Evolutionary conservation across 305 asterid species (phyloP).

Genomic region (Andrographis paniculata): DNA sequence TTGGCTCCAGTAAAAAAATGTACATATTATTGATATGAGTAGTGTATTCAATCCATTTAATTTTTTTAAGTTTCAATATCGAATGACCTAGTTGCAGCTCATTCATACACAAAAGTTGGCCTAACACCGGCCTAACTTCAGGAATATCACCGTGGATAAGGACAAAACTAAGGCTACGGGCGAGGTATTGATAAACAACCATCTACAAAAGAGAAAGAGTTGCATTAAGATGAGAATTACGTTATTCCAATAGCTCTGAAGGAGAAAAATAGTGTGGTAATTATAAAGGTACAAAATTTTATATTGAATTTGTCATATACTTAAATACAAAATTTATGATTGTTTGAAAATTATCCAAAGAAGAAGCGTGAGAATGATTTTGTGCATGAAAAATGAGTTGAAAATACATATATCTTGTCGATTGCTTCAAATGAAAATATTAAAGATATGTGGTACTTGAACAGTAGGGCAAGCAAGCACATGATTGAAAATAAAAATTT

Average conservation of each 20-base stretch:
- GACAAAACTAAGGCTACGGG: neutral
- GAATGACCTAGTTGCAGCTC: no score
- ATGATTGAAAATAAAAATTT: no score
- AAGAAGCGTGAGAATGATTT: neutral
- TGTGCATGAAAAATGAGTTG: slow-evolving; percentile 1
- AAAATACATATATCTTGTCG: neutral
- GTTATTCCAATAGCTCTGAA: neutral
- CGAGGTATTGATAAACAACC: neutral
- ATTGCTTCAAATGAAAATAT: neutral
- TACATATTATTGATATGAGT: no score
- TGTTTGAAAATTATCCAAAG: neutral
- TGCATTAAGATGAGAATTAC: neutral
- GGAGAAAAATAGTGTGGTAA: neutral
- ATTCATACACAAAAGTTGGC: no score
- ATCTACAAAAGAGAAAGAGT: neutral
- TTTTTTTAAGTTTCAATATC: no score
- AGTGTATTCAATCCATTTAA: no score
- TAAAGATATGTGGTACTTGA: no score
- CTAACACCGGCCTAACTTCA: no score
- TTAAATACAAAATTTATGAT: neutral
- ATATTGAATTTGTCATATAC: neutral
- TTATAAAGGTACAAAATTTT: slow-evolving; percentile 1
- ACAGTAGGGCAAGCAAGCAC: no score
- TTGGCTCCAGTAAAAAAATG: no score
- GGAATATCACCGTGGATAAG: slow-evolving; percentile 3